These are phyloP conservation scores for Aureobasidium zeae DNA, from an alignment of 2,329 filamentous ascomycete species.

Conservation along the genomic window DNA sequence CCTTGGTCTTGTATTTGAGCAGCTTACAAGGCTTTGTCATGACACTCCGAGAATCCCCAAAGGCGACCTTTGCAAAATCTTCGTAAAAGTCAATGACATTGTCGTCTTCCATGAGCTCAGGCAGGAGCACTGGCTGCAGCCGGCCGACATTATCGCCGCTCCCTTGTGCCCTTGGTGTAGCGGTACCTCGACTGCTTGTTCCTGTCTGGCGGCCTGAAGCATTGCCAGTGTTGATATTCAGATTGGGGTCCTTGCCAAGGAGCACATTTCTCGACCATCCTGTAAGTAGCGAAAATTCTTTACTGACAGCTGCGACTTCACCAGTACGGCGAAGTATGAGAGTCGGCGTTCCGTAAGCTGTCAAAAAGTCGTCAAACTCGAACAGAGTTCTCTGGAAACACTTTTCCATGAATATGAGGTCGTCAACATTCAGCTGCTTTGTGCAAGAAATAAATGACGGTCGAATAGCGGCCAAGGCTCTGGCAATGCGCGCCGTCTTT, in stretches of 20 bases:
- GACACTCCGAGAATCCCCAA: constrained; percentile 78
- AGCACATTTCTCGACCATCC: constrained; percentile 89
- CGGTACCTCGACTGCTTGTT: constrained; percentile 37
- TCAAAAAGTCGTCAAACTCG: constrained; percentile 88
- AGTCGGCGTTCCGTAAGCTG: constrained; percentile 78
- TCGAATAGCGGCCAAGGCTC: constrained; percentile 78
- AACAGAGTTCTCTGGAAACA: constrained; percentile 87
- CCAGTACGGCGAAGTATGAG: constrained; percentile 87
- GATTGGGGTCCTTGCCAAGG: constrained; percentile 75
- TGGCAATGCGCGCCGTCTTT: constrained; percentile 73
- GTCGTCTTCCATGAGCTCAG: constrained; percentile 87
- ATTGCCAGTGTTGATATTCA: constrained; percentile 70
- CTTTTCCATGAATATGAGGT: constrained; percentile 96
- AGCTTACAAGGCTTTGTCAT: constrained; percentile 77
- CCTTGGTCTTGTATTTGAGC: constrained; percentile 78
- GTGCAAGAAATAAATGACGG: constrained; percentile 90
- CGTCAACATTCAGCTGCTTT: constrained; percentile 75
- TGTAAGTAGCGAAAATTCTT: constrained; percentile 91
- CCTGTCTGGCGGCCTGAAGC: constrained; percentile 34
- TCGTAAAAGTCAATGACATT: constrained; percentile 92
- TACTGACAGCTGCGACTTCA: constrained; percentile 89
- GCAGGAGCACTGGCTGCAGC: constrained; percentile 75
- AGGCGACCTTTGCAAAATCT: constrained; percentile 85
- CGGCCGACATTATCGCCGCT: constrained; percentile 29
- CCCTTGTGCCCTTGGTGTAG: constrained; percentile 35